phyloP scores from a whole-genome alignment of 352 stramenopile genomes.

The Nothophytophthora sp. region DNA sequence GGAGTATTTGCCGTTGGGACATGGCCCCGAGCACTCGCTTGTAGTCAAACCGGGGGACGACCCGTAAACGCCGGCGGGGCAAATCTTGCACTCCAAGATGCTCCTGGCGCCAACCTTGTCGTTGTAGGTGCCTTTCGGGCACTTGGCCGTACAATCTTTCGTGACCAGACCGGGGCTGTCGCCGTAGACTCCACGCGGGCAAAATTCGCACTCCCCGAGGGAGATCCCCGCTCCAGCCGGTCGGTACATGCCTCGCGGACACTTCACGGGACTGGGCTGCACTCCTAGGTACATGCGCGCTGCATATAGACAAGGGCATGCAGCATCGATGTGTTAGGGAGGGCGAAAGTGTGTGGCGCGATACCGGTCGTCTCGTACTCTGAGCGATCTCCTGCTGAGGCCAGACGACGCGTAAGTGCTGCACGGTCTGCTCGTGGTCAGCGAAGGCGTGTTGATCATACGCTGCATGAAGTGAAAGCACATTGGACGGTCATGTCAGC shows the following conservation, averaged over 20 bases:
- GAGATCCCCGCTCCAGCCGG: constrained; percentile 40
- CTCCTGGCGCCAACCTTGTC: constrained; percentile 55
- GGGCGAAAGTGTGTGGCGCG: neutral
- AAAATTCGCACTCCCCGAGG: constrained; percentile 65
- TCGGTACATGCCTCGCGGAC: constrained; percentile 72
- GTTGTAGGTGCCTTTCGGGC: constrained; percentile 74
- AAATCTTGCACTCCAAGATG: constrained; percentile 67
- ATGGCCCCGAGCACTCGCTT: constrained; percentile 59
- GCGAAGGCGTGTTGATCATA: no score
- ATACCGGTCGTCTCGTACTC: constrained; percentile 6
- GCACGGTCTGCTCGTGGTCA: neutral
- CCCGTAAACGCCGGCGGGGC: constrained; percentile 64
- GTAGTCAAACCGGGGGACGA: constrained; percentile 52
- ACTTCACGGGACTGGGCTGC: constrained; percentile 43
- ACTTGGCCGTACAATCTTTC: constrained; percentile 67
- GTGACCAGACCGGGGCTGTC: constrained; percentile 60
- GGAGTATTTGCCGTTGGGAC: constrained; percentile 70
- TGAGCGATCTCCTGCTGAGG: constrained; percentile 7
- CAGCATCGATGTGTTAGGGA: neutral
- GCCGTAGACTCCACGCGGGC: constrained; percentile 73
- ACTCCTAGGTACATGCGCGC: constrained; percentile 57
- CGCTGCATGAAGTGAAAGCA: neutral
- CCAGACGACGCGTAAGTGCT: constrained; percentile 12
- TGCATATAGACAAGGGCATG: constrained; percentile 6
- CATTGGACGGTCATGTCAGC: no score